Evolutionary conservation across 164 flowering plant genomes (phyloP).

Genomic region (Saururus chinensis): DNA sequence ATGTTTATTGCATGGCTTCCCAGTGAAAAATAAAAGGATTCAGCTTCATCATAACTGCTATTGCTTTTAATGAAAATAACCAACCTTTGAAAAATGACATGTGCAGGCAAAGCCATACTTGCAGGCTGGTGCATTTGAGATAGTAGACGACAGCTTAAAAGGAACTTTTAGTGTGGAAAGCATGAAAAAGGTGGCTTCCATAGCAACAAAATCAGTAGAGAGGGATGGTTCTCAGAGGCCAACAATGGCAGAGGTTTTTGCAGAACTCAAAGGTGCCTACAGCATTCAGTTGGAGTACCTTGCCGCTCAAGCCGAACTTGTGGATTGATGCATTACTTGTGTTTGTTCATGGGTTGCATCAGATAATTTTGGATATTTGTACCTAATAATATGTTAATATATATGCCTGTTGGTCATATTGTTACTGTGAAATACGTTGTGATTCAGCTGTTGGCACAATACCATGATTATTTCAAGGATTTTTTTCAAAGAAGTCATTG

Average conservation of each 20-base stretch:
- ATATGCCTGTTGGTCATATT: too few species aligned
- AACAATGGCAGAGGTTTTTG: conserved; percentile 49
- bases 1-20: not conserved
- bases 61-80: too few species aligned
- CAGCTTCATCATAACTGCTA: too few species aligned
- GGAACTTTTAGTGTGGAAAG: conserved; percentile 60
- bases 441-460: too few species aligned
- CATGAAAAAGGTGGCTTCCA: conserved; percentile 51
- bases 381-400: not conserved
- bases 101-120: conserved; percentile 85
- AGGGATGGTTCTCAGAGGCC: conserved; percentile 79
- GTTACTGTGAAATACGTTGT: too few species aligned
- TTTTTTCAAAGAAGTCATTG: too few species aligned
- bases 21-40: not conserved
- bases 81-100: too few species aligned
- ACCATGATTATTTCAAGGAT: too few species aligned
- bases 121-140: conserved; percentile 80
- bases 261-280: conserved; percentile 72
- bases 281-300: conserved; percentile 60
- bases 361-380: not conserved
- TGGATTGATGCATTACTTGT: not conserved
- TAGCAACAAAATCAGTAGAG: conserved; percentile 71
- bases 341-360: not conserved
- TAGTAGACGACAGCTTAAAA: conserved; percentile 59
- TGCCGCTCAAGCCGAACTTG: conserved; percentile 24